phyloP scores from a whole-genome alignment of 1,284 basidiomycete species.

The Trichosporon faecale region DNA sequence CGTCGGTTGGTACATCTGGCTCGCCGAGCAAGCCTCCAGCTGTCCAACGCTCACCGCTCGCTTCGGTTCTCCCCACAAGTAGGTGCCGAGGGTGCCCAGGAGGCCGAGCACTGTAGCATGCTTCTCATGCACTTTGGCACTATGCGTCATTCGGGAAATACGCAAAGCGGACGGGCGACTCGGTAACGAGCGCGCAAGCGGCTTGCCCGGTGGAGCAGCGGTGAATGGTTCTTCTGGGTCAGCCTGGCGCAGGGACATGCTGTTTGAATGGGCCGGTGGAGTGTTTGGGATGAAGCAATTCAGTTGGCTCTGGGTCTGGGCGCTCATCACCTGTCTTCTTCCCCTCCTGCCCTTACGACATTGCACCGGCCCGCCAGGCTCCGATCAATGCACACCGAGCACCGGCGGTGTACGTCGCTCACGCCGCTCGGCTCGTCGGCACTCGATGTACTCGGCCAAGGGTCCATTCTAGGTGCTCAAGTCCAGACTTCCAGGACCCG shows the following conservation, averaged over 20 bases:
- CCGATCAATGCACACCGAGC: too few relatives aligned
- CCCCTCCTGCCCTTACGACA: neutral
- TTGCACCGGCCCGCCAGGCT: neutral
- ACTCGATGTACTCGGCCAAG: neutral
- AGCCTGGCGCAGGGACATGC: neutral
- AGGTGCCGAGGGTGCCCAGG: neutral
- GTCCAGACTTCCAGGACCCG: neutral
- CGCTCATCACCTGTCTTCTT: neutral
- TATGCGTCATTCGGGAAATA: too few relatives aligned
- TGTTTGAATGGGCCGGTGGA: neutral
- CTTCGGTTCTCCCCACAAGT: neutral
- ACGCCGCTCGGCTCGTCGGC: neutral
- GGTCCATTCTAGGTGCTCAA: neutral
- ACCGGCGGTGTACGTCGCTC: too few relatives aligned
- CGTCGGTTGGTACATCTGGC: neutral
- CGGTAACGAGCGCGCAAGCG: too few relatives aligned
- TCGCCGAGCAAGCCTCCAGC: neutral
- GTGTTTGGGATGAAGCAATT: slow-evolving; percentile 4
- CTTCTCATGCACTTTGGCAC: neutral
- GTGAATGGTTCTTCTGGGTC: neutral
- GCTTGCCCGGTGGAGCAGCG: too few relatives aligned
- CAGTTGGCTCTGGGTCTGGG: neutral
- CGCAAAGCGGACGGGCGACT: too few relatives aligned
- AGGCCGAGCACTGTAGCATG: neutral
- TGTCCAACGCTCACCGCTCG: too few relatives aligned